phyloP scores from a whole-genome alignment of 2,329 filamentous ascomycete species.

The Hyphodiscus sp. region DNA sequence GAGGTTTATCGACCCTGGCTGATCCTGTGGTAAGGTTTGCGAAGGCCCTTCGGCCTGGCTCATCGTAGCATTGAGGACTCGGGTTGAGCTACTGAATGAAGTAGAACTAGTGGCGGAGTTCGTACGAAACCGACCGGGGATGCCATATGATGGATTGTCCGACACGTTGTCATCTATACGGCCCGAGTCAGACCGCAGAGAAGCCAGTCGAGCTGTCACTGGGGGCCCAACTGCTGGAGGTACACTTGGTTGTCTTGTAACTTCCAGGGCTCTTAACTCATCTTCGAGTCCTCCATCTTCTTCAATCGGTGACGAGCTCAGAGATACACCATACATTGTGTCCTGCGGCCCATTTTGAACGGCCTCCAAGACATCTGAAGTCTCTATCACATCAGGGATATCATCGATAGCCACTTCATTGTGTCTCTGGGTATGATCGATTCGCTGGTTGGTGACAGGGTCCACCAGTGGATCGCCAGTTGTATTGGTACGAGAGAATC shows the following conservation, averaged over 20 bases:
- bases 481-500: slow-evolving; percentile 44
- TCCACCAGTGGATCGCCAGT: slow-evolving; percentile 33
- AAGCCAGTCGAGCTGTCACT: slow-evolving; percentile 13
- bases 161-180: slow-evolving; percentile 22
- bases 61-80: slow-evolving; percentile 12
- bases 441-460: slow-evolving; percentile 19
- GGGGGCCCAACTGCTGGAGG: slow-evolving; percentile 4
- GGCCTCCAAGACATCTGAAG: slow-evolving; percentile 1
- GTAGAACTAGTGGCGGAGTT: slow-evolving; percentile 13
- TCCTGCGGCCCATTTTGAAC: neutral
- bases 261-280: slow-evolving; percentile 15
- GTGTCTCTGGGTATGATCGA: slow-evolving; percentile 3
- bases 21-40: slow-evolving; percentile 19
- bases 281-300: slow-evolving; percentile 21
- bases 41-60: slow-evolving; percentile 22
- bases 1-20: slow-evolving; percentile 9
- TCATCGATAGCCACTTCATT: slow-evolving; percentile 23
- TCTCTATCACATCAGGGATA: slow-evolving; percentile 18
- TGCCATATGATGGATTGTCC: slow-evolving; percentile 22
- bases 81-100: slow-evolving; percentile 5
- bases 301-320: slow-evolving; percentile 20
- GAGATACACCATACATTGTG: neutral
- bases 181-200: slow-evolving; percentile 14
- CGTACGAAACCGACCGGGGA: slow-evolving; percentile 21
- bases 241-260: slow-evolving; percentile 7